Evolutionary conservation across 148 eudicot genomes (phyloP).

Genomic region (Bassia scoparia): DNA sequence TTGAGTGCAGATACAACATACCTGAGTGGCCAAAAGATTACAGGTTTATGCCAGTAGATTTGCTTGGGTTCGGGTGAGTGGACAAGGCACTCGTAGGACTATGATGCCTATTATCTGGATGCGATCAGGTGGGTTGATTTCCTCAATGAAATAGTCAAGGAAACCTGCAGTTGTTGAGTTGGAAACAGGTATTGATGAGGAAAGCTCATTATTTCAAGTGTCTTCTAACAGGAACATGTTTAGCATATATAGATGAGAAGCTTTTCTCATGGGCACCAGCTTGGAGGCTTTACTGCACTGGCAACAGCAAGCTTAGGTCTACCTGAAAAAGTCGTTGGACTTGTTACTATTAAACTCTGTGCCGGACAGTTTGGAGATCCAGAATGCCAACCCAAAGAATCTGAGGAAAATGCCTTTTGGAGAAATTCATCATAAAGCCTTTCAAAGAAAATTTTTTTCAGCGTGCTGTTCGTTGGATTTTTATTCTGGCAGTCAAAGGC

Average conservation of each 20-base stretch:
- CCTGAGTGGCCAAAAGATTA: conserved; percentile 90
- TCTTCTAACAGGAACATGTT: background rate
- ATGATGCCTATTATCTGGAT: conserved; percentile 92
- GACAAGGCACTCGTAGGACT: conserved; percentile 93
- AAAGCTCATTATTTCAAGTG: background rate
- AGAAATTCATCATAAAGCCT: conserved; percentile 67
- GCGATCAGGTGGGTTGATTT: conserved; percentile 90
- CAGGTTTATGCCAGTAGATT: conserved; percentile 87
- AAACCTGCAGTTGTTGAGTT: conserved; percentile 83
- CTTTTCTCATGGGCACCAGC: conserved; percentile 46
- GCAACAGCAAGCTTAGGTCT: conserved; percentile 74
- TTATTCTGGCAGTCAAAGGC: conserved; percentile 93
- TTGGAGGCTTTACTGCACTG: conserved; percentile 95
- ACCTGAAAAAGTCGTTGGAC: conserved; percentile 73
- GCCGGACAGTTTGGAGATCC: conserved; percentile 90
- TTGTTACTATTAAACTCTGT: conserved; percentile 69
- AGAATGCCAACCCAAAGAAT: conserved; percentile 30
- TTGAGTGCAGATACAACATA: conserved; percentile 71
- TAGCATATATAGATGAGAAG: background rate
- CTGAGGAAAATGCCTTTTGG: conserved; percentile 53
- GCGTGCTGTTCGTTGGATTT: conserved; percentile 75
- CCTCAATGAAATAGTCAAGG: conserved; percentile 77
- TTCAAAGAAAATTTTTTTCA: conserved; percentile 74
- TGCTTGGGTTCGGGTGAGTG: conserved; percentile 97
- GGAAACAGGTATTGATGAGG: conserved; percentile 65